Base-by-base conservation (phyloP, 106 monocot genomes). In the Xerophyta viscosa region DNA sequence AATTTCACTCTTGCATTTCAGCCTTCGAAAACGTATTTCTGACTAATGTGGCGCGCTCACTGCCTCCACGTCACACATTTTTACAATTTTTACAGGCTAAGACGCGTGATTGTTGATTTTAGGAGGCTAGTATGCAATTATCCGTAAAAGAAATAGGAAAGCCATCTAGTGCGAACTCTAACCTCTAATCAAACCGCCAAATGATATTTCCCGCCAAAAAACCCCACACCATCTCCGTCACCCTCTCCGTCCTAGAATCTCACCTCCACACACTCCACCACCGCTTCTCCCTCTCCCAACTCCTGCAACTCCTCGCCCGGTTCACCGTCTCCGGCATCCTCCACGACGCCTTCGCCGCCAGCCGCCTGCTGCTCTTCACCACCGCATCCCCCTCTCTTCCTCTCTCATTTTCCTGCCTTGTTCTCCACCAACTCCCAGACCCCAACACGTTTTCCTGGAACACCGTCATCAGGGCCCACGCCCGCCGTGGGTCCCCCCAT, bases 361-460 rank as follows among this genome's bases (percentile, higher is more conserved):
- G 84, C 57, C 88, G 94, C 27, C 69, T 94, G 24, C 39, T 94
- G 22, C 50, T 50, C 54, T 81, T 84, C 70, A 61, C 70, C 46
- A 25, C 81, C 43, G 20, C 23, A 52, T 62, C 63, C 8, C 17
- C 53, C 25, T 70, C 57, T 60, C 20, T 79, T 51, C 41, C 46
- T 27, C 69, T 81, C 61, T 47, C 70, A 25, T 59, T 73, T 64
- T 64, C 77, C 13, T 62, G 24, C 50, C 74, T 12, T 12, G 29
- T 91, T 24, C 73, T 81, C 27, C 57, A 48, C 30, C 74, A 69
- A 12, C 54, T 82, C n/a, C 42, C 47, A 3, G 46, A 41, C 39
- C 78, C 88, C 2, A 94, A 94, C 36, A 37, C 23, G n/a, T 94
- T 94, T 73, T 61, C 57, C 53, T 88, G 68, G 69, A 94, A 94